phyloP scores from a whole-genome alignment of 139 green algal genomes.

The Eudorina sp. region DNA sequence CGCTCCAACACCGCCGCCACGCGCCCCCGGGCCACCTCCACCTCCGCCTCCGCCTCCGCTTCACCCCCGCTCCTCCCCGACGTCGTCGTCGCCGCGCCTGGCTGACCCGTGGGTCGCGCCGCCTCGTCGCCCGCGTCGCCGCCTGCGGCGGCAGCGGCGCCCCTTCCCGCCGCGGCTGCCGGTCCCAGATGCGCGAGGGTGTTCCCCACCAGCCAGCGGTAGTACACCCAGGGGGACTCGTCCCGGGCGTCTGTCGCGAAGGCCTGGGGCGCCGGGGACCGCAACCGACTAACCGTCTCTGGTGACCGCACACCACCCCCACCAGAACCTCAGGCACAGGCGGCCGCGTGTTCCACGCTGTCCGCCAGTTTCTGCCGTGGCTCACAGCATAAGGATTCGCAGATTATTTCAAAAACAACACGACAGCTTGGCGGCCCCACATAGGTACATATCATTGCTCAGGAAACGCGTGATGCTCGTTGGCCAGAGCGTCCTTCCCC shows the following conservation, averaged over 20 bases:
- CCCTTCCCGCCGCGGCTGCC: neutral
- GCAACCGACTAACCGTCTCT: too few species aligned
- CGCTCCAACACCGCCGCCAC: conserved; percentile 61
- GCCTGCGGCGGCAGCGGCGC: neutral
- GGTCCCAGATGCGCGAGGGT: conserved; percentile 63
- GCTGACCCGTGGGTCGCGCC: neutral
- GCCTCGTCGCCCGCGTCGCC: neutral
- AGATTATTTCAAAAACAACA: too few species aligned
- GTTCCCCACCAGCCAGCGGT: conserved; percentile 90
- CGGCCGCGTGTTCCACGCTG: too few species aligned
- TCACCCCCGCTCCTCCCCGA: too few species aligned
- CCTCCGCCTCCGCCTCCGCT: neutral
- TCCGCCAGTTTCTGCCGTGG: too few species aligned
- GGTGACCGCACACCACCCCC: too few species aligned
- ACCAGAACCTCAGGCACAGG: too few species aligned
- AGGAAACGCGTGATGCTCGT: too few species aligned
- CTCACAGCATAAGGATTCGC: too few species aligned
- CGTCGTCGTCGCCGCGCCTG: neutral
- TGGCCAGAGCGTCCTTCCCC: too few species aligned
- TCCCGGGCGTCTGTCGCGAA: conserved; percentile 96
- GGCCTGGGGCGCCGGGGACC: conserved; percentile 68
- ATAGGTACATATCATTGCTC: too few species aligned
- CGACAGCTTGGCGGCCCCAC: too few species aligned
- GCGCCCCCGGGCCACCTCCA: conserved; percentile 26
- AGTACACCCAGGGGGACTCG: conserved; percentile 96